Evolutionary conservation across 495 filamentous ascomycete genomes (phyloP).

Genomic region (Chlorociboria aeruginascens): DNA sequence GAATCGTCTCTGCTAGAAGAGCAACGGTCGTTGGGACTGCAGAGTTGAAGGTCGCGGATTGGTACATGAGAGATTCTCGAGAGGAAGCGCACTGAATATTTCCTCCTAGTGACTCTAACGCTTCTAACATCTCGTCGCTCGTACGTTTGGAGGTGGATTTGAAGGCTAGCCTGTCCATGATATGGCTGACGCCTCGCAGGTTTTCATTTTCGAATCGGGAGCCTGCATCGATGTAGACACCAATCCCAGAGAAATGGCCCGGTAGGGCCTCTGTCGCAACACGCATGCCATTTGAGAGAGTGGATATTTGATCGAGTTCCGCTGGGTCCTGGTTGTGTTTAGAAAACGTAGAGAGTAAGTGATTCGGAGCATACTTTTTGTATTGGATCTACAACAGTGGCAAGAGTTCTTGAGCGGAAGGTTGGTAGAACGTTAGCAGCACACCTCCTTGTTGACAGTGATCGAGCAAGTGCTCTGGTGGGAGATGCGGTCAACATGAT

Average conservation of each 20-base stretch:
- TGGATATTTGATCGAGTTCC: conserved; percentile 80
- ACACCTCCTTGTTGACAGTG: conserved; percentile 4
- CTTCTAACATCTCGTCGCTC: conserved; percentile 77
- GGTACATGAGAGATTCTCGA: conserved; percentile 95
- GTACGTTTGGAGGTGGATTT: conserved; percentile 71
- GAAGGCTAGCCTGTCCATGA: conserved; percentile 92
- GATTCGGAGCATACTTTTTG: conserved; percentile 14
- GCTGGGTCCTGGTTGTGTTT: conserved; percentile 59
- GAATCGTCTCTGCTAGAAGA: conserved; percentile 87
- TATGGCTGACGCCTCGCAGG: conserved; percentile 84
- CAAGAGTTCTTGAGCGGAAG: conserved; percentile 15
- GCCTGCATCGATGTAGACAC: conserved; percentile 93
- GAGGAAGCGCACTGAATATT: conserved; percentile 96
- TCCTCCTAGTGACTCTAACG: conserved; percentile 75
- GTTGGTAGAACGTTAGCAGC: conserved; percentile 5
- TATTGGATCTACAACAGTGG: conserved; percentile 18
- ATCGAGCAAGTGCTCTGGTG: conserved; percentile 11
- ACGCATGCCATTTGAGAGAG: conserved; percentile 83
- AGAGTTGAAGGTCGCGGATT: conserved; percentile 94
- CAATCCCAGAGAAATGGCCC: conserved; percentile 88
- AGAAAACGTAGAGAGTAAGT: not conserved
- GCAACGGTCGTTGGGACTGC: conserved; percentile 73
- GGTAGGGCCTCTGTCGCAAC: conserved; percentile 94
- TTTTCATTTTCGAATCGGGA: conserved; percentile 86
- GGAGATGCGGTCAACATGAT: conserved; percentile 17